Evolutionary conservation across 129 eudicot species (phyloP).

Genomic region (Flaveria ramosissima): DNA sequence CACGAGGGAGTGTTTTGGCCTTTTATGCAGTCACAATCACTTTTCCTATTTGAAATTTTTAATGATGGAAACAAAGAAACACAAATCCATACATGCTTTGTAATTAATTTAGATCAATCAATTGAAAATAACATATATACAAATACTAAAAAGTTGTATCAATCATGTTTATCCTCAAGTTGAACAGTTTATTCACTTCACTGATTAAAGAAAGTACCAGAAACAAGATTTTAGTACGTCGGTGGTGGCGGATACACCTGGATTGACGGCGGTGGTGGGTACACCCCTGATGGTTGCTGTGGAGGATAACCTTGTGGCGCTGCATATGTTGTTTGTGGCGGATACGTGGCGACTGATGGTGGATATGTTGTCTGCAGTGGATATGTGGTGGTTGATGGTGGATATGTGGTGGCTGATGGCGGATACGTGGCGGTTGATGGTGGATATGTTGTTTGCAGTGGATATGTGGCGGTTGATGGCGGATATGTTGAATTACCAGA

Average conservation of each 20-base stretch:
- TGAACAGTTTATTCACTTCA: conserved; percentile 23
- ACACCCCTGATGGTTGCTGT: conserved; percentile 33
- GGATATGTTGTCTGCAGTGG: conserved; percentile 26
- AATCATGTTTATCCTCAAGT: conserved; percentile 14
- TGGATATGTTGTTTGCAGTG: conserved; percentile 19
- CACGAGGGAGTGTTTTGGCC: background rate
- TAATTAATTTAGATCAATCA: conserved; percentile 1
- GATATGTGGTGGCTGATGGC: conserved; percentile 21
- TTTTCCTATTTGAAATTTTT: conserved; percentile 3
- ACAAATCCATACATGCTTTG: background rate
- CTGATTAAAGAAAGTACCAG: background rate
- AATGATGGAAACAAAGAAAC: conserved; percentile 16
- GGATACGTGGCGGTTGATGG: conserved; percentile 7
- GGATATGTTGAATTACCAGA: background rate
- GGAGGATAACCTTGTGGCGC: conserved; percentile 42
- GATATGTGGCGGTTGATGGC: conserved; percentile 24
- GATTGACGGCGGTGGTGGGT: conserved; percentile 31
- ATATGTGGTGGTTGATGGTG: conserved; percentile 17
- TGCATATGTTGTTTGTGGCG: conserved; percentile 26
- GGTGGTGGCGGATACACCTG: conserved; percentile 30
- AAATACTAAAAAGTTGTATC: background rate
- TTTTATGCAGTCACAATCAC: background rate
- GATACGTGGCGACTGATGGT: conserved; percentile 18
- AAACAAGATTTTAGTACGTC: conserved; percentile 22
- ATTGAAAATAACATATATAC: conserved; percentile 22